Conservation (phyloP, 305 asterid genomes). For the Fraxinus xanthoxyloides region DNA sequence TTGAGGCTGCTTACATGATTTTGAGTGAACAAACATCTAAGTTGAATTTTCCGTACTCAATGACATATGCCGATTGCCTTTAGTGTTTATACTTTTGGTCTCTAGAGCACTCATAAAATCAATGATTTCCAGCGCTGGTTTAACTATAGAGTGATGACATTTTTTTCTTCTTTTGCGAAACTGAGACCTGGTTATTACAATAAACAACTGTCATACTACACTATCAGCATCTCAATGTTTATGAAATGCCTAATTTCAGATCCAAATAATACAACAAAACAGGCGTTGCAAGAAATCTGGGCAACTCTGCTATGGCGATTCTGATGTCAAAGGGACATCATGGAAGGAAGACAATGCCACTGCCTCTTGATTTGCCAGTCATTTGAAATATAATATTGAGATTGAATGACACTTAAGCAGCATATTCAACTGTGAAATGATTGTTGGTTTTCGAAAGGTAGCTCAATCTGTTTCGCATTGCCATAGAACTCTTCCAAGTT, state of each 20-base stretch:
- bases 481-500: constrained; percentile 92
- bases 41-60: neutral
- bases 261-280: neutral
- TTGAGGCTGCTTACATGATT: neutral
- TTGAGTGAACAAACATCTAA: neutral
- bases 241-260: neutral
- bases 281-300: neutral
- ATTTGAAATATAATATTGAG: neutral
- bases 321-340: neutral
- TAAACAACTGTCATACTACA: neutral
- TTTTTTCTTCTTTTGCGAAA: neutral
- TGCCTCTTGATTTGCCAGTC: constrained; percentile 3
- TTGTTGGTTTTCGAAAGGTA: constrained; percentile 70
- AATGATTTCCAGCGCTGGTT: neutral
- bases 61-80: neutral
- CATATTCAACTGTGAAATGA: constrained; percentile 38
- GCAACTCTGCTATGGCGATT: neutral
- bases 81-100: neutral
- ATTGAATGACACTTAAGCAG: neutral
- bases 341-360: neutral
- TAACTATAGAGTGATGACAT: neutral
- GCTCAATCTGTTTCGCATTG: constrained; percentile 71
- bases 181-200: neutral
- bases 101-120: neutral
- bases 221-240: neutral